These are phyloP conservation scores for Aspergillus nanangensis DNA, from an alignment of 495 filamentous ascomycete species.

Conservation along the genomic window DNA sequence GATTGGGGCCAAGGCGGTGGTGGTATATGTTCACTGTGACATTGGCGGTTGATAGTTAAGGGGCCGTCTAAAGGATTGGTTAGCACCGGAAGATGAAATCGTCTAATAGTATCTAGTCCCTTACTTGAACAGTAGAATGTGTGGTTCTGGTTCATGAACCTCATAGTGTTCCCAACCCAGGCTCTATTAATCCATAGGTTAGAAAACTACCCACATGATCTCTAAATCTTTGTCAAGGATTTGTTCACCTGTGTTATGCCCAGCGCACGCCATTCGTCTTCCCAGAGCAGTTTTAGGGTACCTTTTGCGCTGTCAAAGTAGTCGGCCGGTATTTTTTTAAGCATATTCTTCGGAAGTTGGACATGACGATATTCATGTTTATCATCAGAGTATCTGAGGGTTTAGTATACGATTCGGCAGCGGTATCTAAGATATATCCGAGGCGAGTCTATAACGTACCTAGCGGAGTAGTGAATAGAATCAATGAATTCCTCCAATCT, in stretches of 20 bases:
- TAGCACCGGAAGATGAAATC: constrained; percentile 5
- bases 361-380: constrained; percentile 94
- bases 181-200: constrained; percentile 52
- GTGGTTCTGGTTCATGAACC: constrained; percentile 96
- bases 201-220: constrained; percentile 12
- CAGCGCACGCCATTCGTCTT: constrained; percentile 95
- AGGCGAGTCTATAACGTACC: no score
- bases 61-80: constrained; percentile 56
- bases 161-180: constrained; percentile 99
- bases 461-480: constrained; percentile 87
- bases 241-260: constrained; percentile 98
- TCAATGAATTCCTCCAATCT: constrained; percentile 88
- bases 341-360: constrained; percentile 94
- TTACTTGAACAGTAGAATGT: constrained; percentile 98
- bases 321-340: constrained; percentile 92
- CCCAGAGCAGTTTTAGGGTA: constrained; percentile 93
- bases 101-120: constrained; percentile 21
- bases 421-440: no score
- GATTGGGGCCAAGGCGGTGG: not conserved
- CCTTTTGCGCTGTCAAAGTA: constrained; percentile 90
- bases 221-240: no score
- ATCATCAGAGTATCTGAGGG: constrained; percentile 73
- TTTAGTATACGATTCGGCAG: no score
- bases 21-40: constrained; percentile 30
- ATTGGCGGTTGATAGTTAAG: constrained; percentile 79